phyloP scores from a whole-genome alignment of 2,329 filamentous ascomycete species.

The Pseudocercospora musae region DNA sequence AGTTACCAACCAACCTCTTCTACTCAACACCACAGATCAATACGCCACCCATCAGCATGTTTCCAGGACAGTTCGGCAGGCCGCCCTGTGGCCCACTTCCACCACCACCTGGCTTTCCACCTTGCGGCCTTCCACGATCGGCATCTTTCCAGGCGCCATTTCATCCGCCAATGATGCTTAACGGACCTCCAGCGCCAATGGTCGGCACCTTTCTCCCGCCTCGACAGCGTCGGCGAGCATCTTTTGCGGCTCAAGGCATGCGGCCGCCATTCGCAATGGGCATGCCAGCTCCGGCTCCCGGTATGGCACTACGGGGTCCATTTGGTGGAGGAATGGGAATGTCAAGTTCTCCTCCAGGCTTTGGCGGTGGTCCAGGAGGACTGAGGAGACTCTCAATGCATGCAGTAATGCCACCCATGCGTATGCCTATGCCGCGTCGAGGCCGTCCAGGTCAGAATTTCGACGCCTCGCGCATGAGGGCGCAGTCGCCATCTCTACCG shows the following conservation, averaged over 20 bases:
- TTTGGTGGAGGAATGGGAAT: not conserved
- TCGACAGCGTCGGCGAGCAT: not conserved
- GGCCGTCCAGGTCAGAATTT: not conserved
- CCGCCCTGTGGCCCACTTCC: not conserved
- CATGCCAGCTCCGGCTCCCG: not conserved
- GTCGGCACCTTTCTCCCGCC: not conserved
- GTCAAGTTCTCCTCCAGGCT: not conserved
- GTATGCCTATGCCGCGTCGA: not conserved
- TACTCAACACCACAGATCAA: not conserved
- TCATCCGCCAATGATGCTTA: not conserved
- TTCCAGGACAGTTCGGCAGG: not conserved
- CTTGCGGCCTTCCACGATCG: not conserved
- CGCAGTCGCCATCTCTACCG: not conserved
- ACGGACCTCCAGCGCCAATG: not conserved
- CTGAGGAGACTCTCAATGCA: not conserved
- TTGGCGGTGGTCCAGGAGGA: not conserved
- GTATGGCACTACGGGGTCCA: not conserved
- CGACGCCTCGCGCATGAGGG: not conserved
- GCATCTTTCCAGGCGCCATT: not conserved
- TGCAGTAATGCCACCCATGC: not conserved
- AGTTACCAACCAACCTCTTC: not conserved
- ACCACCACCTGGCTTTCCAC: not conserved
- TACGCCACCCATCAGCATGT: not conserved
- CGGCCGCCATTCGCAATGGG: not conserved
- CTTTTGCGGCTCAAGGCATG: not conserved